Conservation (phyloP, 306 rosid genomes). For the Sicyos baderoa region DNA sequence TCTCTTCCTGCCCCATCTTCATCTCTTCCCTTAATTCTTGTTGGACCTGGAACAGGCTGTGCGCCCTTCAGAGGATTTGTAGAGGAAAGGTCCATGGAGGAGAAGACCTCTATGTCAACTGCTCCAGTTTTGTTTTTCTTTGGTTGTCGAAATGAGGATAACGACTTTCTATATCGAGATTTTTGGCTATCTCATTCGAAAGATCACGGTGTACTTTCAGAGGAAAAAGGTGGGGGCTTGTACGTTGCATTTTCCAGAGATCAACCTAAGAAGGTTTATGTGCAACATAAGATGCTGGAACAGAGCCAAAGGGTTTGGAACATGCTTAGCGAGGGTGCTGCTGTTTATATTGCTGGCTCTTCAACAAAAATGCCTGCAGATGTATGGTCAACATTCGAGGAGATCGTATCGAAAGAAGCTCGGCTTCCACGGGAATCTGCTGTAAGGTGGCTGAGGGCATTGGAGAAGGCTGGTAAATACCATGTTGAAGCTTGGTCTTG, state of each 20-base stretch:
- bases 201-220: slow-evolving; percentile 58
- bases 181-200: slow-evolving; percentile 62
- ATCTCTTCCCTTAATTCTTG: slow-evolving; percentile 68
- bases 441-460: slow-evolving; percentile 55
- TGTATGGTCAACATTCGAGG: slow-evolving; percentile 69
- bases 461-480: slow-evolving; percentile 63
- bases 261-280: slow-evolving; percentile 74
- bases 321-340: slow-evolving; percentile 59
- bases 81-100: slow-evolving; percentile 73
- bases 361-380: slow-evolving; percentile 90
- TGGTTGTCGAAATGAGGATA: slow-evolving; percentile 66
- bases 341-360: slow-evolving; percentile 81
- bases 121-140: slow-evolving; percentile 77
- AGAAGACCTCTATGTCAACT: slow-evolving; percentile 36
- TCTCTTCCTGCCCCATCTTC: slow-evolving; percentile 70
- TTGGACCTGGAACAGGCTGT: slow-evolving; percentile 95
- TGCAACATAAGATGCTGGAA: slow-evolving; percentile 79
- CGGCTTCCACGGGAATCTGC: slow-evolving; percentile 57
- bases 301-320: slow-evolving; percentile 58
- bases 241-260: slow-evolving; percentile 83
- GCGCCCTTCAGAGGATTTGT: slow-evolving; percentile 82
- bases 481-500: slow-evolving; percentile 85
- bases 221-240: slow-evolving; percentile 73
- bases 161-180: slow-evolving; percentile 66
- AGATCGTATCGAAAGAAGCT: slow-evolving; percentile 53